Percentiles rank a stretch among this genome's conserved stretches.
phyloP scores from a whole-genome alignment of 1,284 basidiomycete species.

The Ceratobasidium sp. region DNA sequence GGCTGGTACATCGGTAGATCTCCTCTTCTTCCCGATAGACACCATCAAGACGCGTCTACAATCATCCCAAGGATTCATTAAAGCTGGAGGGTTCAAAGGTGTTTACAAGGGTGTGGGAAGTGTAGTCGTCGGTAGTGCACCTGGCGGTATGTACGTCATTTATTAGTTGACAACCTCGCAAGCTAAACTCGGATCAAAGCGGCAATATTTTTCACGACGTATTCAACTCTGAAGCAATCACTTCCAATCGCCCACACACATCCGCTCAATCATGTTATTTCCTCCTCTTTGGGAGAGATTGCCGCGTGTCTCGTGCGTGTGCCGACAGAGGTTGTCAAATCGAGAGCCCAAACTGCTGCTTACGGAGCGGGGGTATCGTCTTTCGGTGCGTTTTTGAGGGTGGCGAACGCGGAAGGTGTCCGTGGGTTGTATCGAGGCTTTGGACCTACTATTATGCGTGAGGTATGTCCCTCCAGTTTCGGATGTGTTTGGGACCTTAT shows the following conservation, averaged over 20 bases:
- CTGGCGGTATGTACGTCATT: conserved; percentile 79
- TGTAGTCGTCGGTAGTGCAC: conserved; percentile 95
- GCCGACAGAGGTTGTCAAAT: conserved; percentile 95
- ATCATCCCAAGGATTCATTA: conserved; percentile 85
- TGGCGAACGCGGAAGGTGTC: conserved; percentile 70
- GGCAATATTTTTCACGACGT: conserved; percentile 94
- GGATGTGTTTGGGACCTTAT: not conserved
- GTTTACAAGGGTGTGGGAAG: conserved; percentile 96
- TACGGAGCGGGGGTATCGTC: conserved; percentile 71
- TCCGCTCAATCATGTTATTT: conserved; percentile 82
- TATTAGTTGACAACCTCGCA: not conserved
- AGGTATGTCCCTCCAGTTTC: conserved; percentile 63
- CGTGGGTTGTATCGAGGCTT: conserved; percentile 85
- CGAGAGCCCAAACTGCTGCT: conserved; percentile 79
- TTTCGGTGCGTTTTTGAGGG: conserved; percentile 62
- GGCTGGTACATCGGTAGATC: conserved; percentile 91
- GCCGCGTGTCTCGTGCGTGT: conserved; percentile 93
- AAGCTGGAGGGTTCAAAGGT: conserved; percentile 90
- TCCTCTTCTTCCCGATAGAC: conserved; percentile 97
- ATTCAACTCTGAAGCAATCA: conserved; percentile 87
- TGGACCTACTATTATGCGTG: conserved; percentile 80
- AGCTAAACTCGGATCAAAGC: conserved; percentile 63
- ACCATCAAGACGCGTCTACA: conserved; percentile 97
- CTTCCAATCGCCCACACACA: conserved; percentile 69
- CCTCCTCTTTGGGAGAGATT: conserved; percentile 86